A percentile compares a stretch with the other conserved stretches of the same genome.
Evolutionary conservation across 106 monocot species (phyloP).

Genomic region (Alisma plantagoaquatica): DNA sequence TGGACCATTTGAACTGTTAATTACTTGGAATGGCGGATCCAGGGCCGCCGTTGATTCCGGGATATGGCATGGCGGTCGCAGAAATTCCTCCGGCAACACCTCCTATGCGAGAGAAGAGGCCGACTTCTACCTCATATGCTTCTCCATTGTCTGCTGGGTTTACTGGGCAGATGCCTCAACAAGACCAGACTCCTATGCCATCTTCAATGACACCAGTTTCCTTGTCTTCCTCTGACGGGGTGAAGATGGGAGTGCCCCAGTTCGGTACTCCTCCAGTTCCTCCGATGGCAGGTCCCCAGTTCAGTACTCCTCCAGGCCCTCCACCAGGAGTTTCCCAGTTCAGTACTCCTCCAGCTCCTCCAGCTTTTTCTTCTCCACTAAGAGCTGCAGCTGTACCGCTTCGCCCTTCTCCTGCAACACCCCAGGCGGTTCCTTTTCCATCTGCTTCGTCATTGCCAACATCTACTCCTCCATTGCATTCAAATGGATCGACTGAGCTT

Average conservation of each 20-base stretch:
- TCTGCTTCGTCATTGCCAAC: constrained; percentile 39
- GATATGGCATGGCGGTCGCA: constrained; percentile 19
- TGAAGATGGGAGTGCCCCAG: constrained; percentile 19
- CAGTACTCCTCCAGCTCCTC: constrained; percentile 87
- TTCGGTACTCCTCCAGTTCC: constrained; percentile 90
- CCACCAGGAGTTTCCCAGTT: constrained; percentile 36
- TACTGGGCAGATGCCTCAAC: constrained; percentile 15
- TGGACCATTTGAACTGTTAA: background rate
- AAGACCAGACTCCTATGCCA: constrained; percentile 16
- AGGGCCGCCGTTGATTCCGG: constrained; percentile 13
- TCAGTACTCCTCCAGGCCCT: constrained; percentile 16
- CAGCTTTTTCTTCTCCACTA: constrained; percentile 72
- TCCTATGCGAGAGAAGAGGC: constrained; percentile 33
- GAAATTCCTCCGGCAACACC: constrained; percentile 25
- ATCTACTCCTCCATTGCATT: constrained; percentile 43
- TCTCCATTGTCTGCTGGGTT: constrained; percentile 19
- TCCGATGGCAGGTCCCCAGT: constrained; percentile 41
- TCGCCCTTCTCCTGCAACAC: constrained; percentile 48
- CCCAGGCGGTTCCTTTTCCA: constrained; percentile 48
- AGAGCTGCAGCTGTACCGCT: constrained; percentile 70
- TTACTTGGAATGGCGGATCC: constrained; percentile 9
- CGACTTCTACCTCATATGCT: constrained; percentile 26
- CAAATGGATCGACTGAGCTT: constrained; percentile 59
- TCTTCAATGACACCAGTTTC: constrained; percentile 12
- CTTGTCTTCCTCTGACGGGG: background rate